Evolutionary conservation across 441 rosid species (phyloP), one percentile per base, ranked within the genome.

Genomic region (Rhodomyrtus psidioides): DNA sequence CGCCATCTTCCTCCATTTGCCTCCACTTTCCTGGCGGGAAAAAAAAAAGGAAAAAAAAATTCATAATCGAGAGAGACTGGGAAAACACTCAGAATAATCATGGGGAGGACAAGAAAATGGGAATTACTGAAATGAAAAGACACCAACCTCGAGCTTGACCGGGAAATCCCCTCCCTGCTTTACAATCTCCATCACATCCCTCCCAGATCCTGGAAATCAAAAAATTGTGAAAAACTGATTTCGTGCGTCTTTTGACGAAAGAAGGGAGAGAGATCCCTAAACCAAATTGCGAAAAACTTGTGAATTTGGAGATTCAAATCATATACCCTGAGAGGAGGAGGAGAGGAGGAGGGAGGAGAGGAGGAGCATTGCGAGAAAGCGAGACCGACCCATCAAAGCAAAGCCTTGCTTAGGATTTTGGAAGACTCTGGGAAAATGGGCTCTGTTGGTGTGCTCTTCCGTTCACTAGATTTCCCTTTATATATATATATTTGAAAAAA

Each of bases 321-420:
- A 34, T 89, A 34, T 89, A 93, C 94, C 96, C 54, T 81, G 93
- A 88, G 91, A 86, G 83, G 79, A 82, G 82, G 89, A 87, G 94
- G 89, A 83, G 55, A 86, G 21, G 85, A 94, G 86, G 86, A 91
- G 85, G 58, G 85, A 70, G 30, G 92, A 84, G 88, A 90, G 58
- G 82, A 91, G 91, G 55, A 90, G 88, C 42, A 86, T n/a, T 74
- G 83, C 88, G 59, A 87, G 59, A 84, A 89, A 89, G 82, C 57
- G 86, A 85, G 89, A 85, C 83, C 90, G 90, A 86, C 91, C 93
- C 95, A 92, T 91, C 85, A 85, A 21, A 30, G 4, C 79, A 85
- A 21, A 30, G 4, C 79, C 15, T 21, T 53, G 56, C 27, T 42
- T 17, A 85, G 1, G 46, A 42, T 87, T 85, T 84, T 84, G 84